These are phyloP conservation scores for Elaphomyces granulatus DNA, from an alignment of 495 filamentous ascomycete species.

Conservation along the genomic window DNA sequence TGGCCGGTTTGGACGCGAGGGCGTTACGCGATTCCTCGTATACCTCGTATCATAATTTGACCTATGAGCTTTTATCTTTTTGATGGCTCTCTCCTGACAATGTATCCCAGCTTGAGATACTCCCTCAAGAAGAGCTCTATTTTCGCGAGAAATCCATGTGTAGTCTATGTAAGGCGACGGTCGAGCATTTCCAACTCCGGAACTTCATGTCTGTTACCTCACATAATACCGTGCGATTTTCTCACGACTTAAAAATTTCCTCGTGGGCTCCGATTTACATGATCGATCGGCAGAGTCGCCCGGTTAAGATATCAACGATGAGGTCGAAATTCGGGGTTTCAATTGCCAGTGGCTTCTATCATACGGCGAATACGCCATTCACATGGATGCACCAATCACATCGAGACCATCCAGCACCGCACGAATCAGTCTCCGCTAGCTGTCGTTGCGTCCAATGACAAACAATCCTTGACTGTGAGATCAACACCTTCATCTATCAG, in stretches of 20 bases:
- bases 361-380: constrained; percentile 71
- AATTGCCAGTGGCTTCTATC: constrained; percentile 63
- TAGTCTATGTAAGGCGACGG: constrained; percentile 43
- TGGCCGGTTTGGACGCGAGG: constrained; percentile 43
- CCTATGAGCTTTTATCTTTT: constrained; percentile 7
- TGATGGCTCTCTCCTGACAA: background rate
- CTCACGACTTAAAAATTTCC: constrained; percentile 41
- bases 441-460: constrained; percentile 76
- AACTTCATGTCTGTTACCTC: constrained; percentile 64
- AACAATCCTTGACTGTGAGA: constrained; percentile 54
- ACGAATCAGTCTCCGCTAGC: constrained; percentile 45
- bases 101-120: constrained; percentile 9
- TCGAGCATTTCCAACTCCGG: constrained; percentile 81
- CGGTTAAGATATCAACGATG: constrained; percentile 55
- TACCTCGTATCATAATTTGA: constrained; percentile 29
- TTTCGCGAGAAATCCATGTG: constrained; percentile 62
- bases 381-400: constrained; percentile 60
- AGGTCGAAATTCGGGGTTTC: constrained; percentile 51
- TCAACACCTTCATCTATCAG: constrained; percentile 47
- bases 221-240: constrained; percentile 65
- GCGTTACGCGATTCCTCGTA: constrained; percentile 38
- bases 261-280: constrained; percentile 32
- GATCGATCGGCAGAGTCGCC: constrained; percentile 47
- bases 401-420: constrained; percentile 52
- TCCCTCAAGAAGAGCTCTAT: constrained; percentile 27